These are phyloP conservation scores for Penicillium sclerotigenum DNA, from an alignment of 2,329 filamentous ascomycete genomes.

Conservation along the genomic window DNA sequence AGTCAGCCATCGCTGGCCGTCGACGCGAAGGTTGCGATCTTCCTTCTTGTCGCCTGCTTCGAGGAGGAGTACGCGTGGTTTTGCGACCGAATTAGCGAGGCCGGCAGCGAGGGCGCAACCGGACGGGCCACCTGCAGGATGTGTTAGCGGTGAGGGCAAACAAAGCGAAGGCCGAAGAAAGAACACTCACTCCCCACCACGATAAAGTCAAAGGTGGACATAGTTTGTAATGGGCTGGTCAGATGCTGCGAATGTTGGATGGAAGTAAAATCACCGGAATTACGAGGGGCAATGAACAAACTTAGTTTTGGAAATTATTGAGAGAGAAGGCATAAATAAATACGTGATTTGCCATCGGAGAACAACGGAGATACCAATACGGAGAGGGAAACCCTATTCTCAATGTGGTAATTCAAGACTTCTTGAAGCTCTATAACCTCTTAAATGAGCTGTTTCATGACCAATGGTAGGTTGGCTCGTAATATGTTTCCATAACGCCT, in stretches of 20 bases:
- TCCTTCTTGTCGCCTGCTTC: slow-evolving; percentile 56
- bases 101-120: slow-evolving; percentile 54
- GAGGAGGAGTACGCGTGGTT: slow-evolving; percentile 55
- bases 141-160: background rate
- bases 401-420: background rate
- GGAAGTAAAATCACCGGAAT: background rate
- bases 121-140: slow-evolving; percentile 46
- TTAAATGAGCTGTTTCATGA: background rate
- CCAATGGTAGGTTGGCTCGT: background rate
- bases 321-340: slow-evolving; percentile 1
- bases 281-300: background rate
- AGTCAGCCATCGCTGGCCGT: slow-evolving; percentile 53
- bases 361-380: background rate
- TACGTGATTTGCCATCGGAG: background rate
- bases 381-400: background rate
- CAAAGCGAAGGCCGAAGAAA: background rate
- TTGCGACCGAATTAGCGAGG: slow-evolving; percentile 48
- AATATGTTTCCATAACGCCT: background rate
- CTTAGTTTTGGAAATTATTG: background rate
- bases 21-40: slow-evolving; percentile 46
- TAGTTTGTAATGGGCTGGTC: background rate
- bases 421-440: background rate
- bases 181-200: slow-evolving; percentile 18
- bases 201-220: slow-evolving; percentile 19
- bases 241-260: background rate